These are phyloP conservation scores for Cladosporium sp. DNA, from an alignment of 2,329 filamentous ascomycete species.

Conservation along the genomic window DNA sequence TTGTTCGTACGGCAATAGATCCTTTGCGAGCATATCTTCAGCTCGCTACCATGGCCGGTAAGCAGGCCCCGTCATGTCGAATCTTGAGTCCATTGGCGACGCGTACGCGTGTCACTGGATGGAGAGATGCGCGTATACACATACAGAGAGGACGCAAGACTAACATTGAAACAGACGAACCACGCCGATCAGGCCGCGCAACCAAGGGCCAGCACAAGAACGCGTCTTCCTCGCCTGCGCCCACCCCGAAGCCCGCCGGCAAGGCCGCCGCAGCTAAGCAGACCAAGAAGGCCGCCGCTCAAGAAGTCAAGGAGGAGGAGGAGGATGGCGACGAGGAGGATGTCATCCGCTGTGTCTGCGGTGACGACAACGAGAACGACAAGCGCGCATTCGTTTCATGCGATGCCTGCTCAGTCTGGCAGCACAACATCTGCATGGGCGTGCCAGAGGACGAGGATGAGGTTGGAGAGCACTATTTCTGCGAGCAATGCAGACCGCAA, in stretches of 20 bases:
- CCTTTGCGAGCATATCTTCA: background rate
- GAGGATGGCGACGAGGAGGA: slow-evolving; percentile 39
- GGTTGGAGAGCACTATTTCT: slow-evolving; percentile 81
- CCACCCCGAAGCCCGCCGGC: slow-evolving; percentile 37
- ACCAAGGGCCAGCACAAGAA: slow-evolving; percentile 94
- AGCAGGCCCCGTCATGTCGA: slow-evolving; percentile 3
- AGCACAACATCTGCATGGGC: slow-evolving; percentile 95
- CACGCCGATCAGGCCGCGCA: slow-evolving; percentile 87
- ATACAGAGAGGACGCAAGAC: background rate
- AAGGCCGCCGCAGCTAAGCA: slow-evolving; percentile 32
- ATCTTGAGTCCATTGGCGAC: background rate
- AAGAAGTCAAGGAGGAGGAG: slow-evolving; percentile 41
- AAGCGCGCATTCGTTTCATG: slow-evolving; percentile 94
- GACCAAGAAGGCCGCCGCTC: slow-evolving; percentile 29
- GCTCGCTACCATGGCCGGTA: slow-evolving; percentile 9
- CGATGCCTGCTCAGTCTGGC: slow-evolving; percentile 89
- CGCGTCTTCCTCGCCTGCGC: slow-evolving; percentile 58
- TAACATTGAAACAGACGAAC: slow-evolving; percentile 58
- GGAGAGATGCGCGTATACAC: background rate
- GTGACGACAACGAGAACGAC: slow-evolving; percentile 79
- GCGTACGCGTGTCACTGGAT: slow-evolving; percentile 1
- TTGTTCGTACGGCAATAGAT: background rate
- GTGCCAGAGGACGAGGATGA: slow-evolving; percentile 68
- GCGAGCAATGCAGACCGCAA: slow-evolving; percentile 81
- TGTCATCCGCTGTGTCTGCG: slow-evolving; percentile 85